A percentile compares a stretch with the other conserved stretches of the same genome.
phyloP scores from a whole-genome alignment of 1,139 yeast species.

The Yueomyces sp. region DNA sequence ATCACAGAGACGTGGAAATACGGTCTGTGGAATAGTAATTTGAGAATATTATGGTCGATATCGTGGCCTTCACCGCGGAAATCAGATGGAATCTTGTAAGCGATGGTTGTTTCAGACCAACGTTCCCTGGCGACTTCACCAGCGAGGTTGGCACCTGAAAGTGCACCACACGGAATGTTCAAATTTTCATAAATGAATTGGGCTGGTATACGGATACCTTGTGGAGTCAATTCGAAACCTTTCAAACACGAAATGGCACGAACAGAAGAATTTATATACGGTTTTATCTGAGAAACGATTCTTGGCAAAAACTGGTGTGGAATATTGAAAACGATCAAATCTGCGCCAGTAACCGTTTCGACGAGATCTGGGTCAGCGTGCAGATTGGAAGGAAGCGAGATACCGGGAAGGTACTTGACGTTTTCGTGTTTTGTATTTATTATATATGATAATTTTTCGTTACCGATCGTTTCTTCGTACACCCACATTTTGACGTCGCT shows the following conservation, averaged over 20 bases:
- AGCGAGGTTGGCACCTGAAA: slow-evolving; percentile 90
- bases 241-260: slow-evolving; percentile 88
- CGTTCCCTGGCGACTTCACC: slow-evolving; percentile 86
- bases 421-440: slow-evolving; percentile 80
- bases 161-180: slow-evolving; percentile 82
- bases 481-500: slow-evolving; percentile 86
- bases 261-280: slow-evolving; percentile 51
- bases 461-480: slow-evolving; percentile 63
- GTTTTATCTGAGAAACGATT: slow-evolving; percentile 61
- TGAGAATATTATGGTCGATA: slow-evolving; percentile 53
- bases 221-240: slow-evolving; percentile 72
- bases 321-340: slow-evolving; percentile 73
- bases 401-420: slow-evolving; percentile 74
- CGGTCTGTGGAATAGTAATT: slow-evolving; percentile 78
- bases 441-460: slow-evolving; percentile 64
- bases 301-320: slow-evolving; percentile 85
- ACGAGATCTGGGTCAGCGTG: slow-evolving; percentile 73
- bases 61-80: slow-evolving; percentile 57
- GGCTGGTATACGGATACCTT: slow-evolving; percentile 69
- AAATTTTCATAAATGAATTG: slow-evolving; percentile 61
- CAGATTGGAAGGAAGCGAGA: slow-evolving; percentile 66
- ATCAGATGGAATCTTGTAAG: slow-evolving; percentile 64
- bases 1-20: slow-evolving; percentile 88
- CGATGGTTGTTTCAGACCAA: slow-evolving; percentile 92
- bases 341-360: slow-evolving; percentile 61